Conservation (phyloP, 495 filamentous ascomycete genomes). For the Tuber aestivum region DNA sequence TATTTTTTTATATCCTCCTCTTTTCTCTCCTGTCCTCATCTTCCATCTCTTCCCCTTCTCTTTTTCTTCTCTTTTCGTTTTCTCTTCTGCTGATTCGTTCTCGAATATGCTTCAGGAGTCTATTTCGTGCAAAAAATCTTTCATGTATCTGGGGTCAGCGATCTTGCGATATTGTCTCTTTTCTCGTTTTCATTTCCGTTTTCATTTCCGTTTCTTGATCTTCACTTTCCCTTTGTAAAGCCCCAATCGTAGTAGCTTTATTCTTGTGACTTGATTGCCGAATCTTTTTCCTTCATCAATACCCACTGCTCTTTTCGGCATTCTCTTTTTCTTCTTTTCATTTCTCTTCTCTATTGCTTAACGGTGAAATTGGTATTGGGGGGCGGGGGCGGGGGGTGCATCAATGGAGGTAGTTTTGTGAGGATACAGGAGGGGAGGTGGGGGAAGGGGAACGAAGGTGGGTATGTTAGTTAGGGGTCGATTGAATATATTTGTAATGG, state of each 20-base stretch:
- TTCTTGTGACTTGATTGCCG: slow-evolving; percentile 11
- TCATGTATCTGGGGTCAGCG: slow-evolving; percentile 2
- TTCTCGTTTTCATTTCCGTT: slow-evolving; percentile 18
- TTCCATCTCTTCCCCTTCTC: slow-evolving; percentile 21
- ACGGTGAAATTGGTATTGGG: background rate
- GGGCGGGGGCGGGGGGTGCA: no score
- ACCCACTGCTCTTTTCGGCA: slow-evolving; percentile 8
- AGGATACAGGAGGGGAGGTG: slow-evolving; percentile 14
- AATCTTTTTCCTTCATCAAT: slow-evolving; percentile 16
- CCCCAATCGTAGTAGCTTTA: slow-evolving; percentile 22
- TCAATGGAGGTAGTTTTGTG: slow-evolving; percentile 17
- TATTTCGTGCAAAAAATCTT: slow-evolving; percentile 7
- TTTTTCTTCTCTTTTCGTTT: slow-evolving; percentile 21
- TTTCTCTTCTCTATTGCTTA: background rate
- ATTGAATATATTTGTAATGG: slow-evolving; percentile 5
- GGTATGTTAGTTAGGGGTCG: background rate
- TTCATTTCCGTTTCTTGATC: slow-evolving; percentile 14
- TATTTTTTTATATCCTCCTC: slow-evolving; percentile 31
- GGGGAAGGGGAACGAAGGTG: background rate
- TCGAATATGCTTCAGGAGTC: slow-evolving; percentile 6
- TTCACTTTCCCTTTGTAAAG: slow-evolving; percentile 18
- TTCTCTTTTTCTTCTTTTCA: background rate
- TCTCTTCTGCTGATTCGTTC: slow-evolving; percentile 15
- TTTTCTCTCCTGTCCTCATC: slow-evolving; percentile 24
- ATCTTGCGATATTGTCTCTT: slow-evolving; percentile 6